Evolutionary conservation across 2,329 filamentous ascomycete species (phyloP), one percentile per base, ranked within the genome.

Genomic region (Cryphonectria carpinicola): DNA sequence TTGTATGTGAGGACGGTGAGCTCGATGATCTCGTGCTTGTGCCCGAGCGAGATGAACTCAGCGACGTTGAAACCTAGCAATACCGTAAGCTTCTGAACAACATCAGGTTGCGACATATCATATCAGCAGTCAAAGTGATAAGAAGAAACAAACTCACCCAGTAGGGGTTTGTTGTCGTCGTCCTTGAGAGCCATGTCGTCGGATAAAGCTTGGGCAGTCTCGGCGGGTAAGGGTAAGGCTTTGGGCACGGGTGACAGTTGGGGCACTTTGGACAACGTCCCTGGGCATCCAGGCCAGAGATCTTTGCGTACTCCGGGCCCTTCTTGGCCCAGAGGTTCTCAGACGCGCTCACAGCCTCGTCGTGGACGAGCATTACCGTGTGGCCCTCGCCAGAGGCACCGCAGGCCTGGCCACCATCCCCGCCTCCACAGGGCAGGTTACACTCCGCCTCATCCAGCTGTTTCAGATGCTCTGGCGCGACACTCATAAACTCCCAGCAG

Each of bases 401-500:
- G 4, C 61, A 64, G 37, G 39, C 61, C 41, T 64, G n/a, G 19
- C 19, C 37, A 6, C n/a, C 61, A 46, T 28, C 39, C 4, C 61
- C 39, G 19, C 61, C 61, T 10, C 39, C 14, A 25, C 61, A 64
- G 1, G 39, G 32, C 39, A 64, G 37, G 61, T 64, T 64, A 11
- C 63, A 65, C 11, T 28, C 14, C n/a, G 19, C 2, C 28, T 65
- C 63, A 43, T 52, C 25, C 7, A 46, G 25, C 43, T 49, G 63
- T 13, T 3, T n/a, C 43, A 65, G 25, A 1, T 35, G 13, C 7
- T 11, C 28, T 11, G 28, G 63, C 28, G 0, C 28, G 19, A 13
- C 17, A 43, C 19, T 65, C 63, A 65, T 65, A 35, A 22, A 52
- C 7, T 65, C 63, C 63, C 63, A 65, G 63, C 63, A 65, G 25